Evolutionary conservation across 208 protist genomes (phyloP), one percentile per base, ranked within the genome.

Genomic region (Jaenimonas drosophilae): DNA sequence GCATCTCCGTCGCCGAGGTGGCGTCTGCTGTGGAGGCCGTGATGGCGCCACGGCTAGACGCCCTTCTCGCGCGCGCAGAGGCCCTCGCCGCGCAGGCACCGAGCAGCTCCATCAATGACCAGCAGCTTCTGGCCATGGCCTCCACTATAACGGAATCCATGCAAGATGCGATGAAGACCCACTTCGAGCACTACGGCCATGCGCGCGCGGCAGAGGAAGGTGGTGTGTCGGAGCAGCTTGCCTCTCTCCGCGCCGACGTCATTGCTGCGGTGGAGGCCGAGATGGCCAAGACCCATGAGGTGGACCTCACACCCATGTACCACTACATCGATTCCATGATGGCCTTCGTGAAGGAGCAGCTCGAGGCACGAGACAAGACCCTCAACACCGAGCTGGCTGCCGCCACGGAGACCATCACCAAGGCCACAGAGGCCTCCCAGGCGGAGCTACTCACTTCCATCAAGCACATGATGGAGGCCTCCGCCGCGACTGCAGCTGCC

Each of bases 271-370:
- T 42, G 7, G n/a, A 42, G 37, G 37, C 14, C 9, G 75, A 87
- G 34, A 76, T 73, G 57, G 53, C 50, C 26, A 74, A 75, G 44
- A 52, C 63, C 4, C 76, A 78, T 6, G 70, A 84, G 40, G 64
- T 88, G 42, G 69, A 92, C 52, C 43, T 92, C 12, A 77, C 73
- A 2, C 76, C 74, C 17, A 72, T 92, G 63, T 85, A 77, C 63
- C 55, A 73, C 48, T 89, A 88, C 53, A 61, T 92, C 30, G 84
- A 92, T 42, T 68, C 68, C 44, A 57, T 85, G 14, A 49, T 89
- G 3, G 47, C 49, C 31, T 72, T 76, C 0, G 33, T 53, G 6
- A 42, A 4, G 16, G 34, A 53, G 34, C 47, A 53, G 25, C 47
- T 19, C 34, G 47, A 29, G 27, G 30, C n/a, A n/a, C n/a, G n/a